Percentiles rank a stretch among this genome's conserved stretches.
Conservation (phyloP, 805 yeast genomes). For the Candida easanensis region DNA sequence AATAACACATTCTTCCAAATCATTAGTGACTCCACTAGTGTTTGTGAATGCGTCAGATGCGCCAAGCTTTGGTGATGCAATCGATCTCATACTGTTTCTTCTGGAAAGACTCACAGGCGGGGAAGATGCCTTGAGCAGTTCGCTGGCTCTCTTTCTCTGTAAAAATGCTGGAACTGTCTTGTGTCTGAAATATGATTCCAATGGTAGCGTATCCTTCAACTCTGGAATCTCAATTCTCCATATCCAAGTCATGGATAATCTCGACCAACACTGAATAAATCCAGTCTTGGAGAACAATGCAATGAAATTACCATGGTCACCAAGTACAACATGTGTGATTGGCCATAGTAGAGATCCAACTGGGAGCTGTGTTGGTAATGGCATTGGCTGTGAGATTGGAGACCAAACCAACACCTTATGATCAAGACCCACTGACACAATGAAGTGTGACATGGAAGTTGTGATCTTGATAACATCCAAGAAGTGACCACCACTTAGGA, state of each 20-base stretch:
- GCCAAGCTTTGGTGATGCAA: conserved; percentile 24
- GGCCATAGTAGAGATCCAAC: conserved; percentile 54
- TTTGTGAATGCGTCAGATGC: conserved; percentile 24
- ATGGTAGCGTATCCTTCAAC: conserved; percentile 36
- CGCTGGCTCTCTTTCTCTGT: conserved; percentile 30
- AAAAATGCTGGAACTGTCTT: conserved; percentile 46
- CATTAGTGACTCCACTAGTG: conserved; percentile 20
- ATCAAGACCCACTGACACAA: conserved; percentile 71
- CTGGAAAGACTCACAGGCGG: conserved; percentile 28
- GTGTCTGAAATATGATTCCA: conserved; percentile 60
- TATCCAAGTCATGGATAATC: conserved; percentile 50
- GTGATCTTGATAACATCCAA: conserved; percentile 60
- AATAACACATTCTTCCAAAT: conserved; percentile 43
- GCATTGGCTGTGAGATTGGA: conserved; percentile 50
- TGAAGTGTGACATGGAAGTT: conserved; percentile 60
- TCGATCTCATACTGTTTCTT: conserved; percentile 31
- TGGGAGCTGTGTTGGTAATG: conserved; percentile 43
- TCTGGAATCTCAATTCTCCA: conserved; percentile 47
- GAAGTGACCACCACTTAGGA: conserved; percentile 49
- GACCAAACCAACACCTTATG: conserved; percentile 74
- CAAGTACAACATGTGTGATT: conserved; percentile 50
- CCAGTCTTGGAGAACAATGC: conserved; percentile 54
- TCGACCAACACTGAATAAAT: conserved; percentile 57
- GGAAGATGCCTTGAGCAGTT: conserved; percentile 19
- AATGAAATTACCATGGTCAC: conserved; percentile 57